A percentile compares a stretch with the other conserved stretches of the same genome.
These are phyloP conservation scores for Termitomyces sp. DNA, from an alignment of 768 basidiomycete genomes.

Conservation along the genomic window DNA sequence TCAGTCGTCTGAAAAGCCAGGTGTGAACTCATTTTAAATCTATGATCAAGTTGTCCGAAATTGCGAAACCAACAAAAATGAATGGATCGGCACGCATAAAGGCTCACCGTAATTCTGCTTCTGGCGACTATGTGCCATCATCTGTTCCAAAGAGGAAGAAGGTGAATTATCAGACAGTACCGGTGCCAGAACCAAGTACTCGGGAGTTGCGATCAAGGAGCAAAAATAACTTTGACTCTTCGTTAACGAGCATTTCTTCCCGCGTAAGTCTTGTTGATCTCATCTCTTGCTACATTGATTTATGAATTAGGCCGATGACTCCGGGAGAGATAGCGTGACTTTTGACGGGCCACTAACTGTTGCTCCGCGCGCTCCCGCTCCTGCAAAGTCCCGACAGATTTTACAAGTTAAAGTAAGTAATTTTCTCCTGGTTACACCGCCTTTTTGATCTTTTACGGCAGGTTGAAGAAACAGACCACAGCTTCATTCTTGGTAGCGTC, in stretches of 20 bases:
- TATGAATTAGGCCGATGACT: conserved; percentile 20
- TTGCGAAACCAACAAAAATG: conserved; percentile 7
- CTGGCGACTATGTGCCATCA: conserved; percentile 25
- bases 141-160: conserved; percentile 35
- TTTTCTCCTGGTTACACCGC: background rate
- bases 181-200: conserved; percentile 26
- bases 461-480: conserved; percentile 31
- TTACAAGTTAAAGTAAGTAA: conserved; percentile 29
- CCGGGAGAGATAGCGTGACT: conserved; percentile 16
- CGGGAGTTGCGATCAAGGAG: conserved; percentile 41
- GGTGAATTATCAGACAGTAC: conserved; percentile 15
- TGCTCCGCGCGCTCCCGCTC: conserved; percentile 6
- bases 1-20: background rate
- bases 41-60: background rate
- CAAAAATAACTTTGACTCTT: conserved; percentile 31
- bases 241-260: conserved; percentile 32
- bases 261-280: conserved; percentile 21
- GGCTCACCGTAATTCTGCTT: conserved; percentile 17
- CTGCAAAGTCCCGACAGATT: conserved; percentile 17
- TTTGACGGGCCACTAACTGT: conserved; percentile 14
- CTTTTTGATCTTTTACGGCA: conserved; percentile 6
- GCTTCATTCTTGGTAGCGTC: conserved; percentile 4
- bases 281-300: conserved; percentile 15
- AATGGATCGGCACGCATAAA: conserved; percentile 12
- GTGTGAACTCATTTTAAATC: background rate